These are phyloP conservation scores for Chlorella sp. DNA, from an alignment of 139 green algal species.

Conservation along the genomic window DNA sequence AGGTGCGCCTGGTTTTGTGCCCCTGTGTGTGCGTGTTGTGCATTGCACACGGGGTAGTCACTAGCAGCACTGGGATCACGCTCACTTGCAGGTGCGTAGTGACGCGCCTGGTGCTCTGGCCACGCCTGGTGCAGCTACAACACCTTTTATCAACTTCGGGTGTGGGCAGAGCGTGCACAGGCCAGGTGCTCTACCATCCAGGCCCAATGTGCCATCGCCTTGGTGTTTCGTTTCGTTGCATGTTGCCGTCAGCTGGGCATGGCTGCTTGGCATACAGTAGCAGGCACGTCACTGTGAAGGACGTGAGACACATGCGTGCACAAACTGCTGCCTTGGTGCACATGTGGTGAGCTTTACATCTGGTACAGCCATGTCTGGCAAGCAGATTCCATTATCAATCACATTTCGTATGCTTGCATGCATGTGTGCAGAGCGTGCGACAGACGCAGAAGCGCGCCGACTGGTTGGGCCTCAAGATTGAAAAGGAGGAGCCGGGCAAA, in stretches of 20 bases:
- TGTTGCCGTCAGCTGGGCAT: neutral
- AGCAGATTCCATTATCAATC: too few relatives aligned
- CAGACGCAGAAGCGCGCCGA: neutral
- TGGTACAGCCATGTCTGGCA: neutral
- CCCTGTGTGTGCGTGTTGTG: neutral
- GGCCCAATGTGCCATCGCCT: neutral
- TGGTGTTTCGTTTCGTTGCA: neutral
- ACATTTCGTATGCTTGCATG: neutral
- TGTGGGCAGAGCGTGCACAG: neutral
- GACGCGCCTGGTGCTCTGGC: neutral
- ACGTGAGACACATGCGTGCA: too few relatives aligned
- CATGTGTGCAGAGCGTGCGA: neutral
- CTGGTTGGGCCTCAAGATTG: neutral
- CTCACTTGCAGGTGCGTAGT: too few relatives aligned
- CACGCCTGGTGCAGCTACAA: neutral
- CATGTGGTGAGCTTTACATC: neutral
- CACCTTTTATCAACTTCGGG: neutral
- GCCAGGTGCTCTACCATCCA: neutral
- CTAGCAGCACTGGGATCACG: neutral
- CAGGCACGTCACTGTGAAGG: too few relatives aligned
- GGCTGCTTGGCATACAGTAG: neutral
- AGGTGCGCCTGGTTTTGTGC: neutral
- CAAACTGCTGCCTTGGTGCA: neutral
- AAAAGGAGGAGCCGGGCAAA: neutral
- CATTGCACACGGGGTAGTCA: neutral